phyloP scores from a whole-genome alignment of 2,329 filamentous ascomycete genomes.

The Periconia sp. region DNA sequence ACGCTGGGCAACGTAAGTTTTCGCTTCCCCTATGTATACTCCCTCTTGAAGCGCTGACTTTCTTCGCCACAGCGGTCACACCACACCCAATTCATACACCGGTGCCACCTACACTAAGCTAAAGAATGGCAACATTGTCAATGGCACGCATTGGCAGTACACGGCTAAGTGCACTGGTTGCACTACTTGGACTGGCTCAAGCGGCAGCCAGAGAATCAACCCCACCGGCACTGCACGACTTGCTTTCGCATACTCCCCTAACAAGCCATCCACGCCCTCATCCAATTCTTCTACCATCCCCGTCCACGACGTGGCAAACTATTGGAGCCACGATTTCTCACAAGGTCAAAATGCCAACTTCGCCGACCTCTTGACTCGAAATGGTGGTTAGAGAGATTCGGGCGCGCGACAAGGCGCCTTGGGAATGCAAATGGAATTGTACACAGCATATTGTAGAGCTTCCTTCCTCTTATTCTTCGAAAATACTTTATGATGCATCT shows the following conservation, averaged over 20 bases:
- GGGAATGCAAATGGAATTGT: too few species aligned
- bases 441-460: too few species aligned
- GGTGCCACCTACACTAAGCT: conserved; percentile 31
- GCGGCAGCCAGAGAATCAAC: conserved; percentile 22
- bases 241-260: conserved; percentile 29
- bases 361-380: conserved; percentile 25
- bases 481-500: too few species aligned
- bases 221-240: conserved; percentile 26
- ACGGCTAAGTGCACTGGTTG: conserved; percentile 39
- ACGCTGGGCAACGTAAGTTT: conserved; percentile 37
- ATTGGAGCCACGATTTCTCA: conserved; percentile 36
- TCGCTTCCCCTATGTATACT: too few species aligned
- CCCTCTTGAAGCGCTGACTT: neutral
- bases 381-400: conserved; percentile 22
- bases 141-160: conserved; percentile 40
- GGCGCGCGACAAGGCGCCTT: too few species aligned
- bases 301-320: conserved; percentile 36
- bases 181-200: conserved; percentile 27
- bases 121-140: conserved; percentile 31
- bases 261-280: conserved; percentile 25
- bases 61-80: conserved; percentile 23
- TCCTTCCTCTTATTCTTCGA: too few species aligned
- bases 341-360: conserved; percentile 32
- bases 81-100: conserved; percentile 27
- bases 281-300: conserved; percentile 28